Base-by-base conservation (phyloP, 345 rosid genomes). In the Brassica juncea region DNA sequence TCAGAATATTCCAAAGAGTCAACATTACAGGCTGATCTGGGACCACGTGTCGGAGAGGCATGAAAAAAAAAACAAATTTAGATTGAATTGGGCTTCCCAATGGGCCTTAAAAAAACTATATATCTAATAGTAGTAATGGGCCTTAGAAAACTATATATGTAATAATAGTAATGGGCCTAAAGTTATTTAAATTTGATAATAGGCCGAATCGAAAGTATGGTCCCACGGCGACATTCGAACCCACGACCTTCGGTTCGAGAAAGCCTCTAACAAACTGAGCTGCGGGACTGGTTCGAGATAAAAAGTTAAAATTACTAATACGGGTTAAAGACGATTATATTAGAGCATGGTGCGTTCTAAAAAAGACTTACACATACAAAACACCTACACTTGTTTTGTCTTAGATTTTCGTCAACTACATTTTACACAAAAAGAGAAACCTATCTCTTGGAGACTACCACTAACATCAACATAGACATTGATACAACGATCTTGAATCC, bases 381-480 rank as follows among this genome's bases (percentile, higher is more conserved):
- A 39, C 12, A 9, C 47, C 47, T 39, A 39, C 4, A 39, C 47
- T 32, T 34, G 2, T 9, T 2, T 39, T 8, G 47, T 39, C 1
- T 39, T 2, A 39, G 14, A 9, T 39, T 39, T 39, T 39, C 14
- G 4, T 39, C 47, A 39, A 39, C 52, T 44, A 44, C 52, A 44
- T 44, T 44, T 44, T 44, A 11, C 12, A 44, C 52, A 35, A 35
- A 35, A 35, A 44, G 52, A 44, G 52, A 39, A 39, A 3, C 12
- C 5, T 12, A 44, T 44, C 94, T 86, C 92, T 86, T 94, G 23
- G 99, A 90, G 80, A 91, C 80, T 63, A 86, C 81, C 8, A 91
- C 96, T 84, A 90, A 76, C 78, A 92, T 80, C 85, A 91, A 81
- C 99, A 94, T 92, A 6, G 98, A 94, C 97, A 94, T 82, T 63